Percentiles rank a stretch among this genome's conserved stretches.
Evolutionary conservation across 75 land plant species (phyloP).

Genomic region (Picea sitchensis): DNA sequence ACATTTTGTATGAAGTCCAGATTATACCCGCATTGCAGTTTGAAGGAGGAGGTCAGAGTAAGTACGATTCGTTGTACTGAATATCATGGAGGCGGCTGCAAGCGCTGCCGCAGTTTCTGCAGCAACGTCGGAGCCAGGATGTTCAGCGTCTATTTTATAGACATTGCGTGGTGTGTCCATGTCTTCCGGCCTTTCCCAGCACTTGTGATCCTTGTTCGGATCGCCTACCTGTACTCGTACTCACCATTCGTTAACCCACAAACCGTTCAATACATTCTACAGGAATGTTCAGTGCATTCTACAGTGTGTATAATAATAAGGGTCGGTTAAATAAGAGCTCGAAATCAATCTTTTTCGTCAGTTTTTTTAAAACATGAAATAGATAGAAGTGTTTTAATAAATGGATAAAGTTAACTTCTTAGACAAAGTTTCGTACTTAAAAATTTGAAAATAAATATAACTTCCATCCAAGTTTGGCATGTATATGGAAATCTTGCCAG

Average conservation of each 20-base stretch:
- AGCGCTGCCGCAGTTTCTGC: slow-evolving; percentile 81
- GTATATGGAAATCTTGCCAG: too few species aligned
- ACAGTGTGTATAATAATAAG: too few species aligned
- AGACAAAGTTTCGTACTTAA: too few species aligned
- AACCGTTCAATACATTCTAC: neutral
- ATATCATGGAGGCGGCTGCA: slow-evolving; percentile 78
- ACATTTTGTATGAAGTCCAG: too few species aligned
- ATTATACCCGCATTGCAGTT: slow-evolving; percentile 23
- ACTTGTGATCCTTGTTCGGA: slow-evolving; percentile 57
- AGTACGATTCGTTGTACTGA: slow-evolving; percentile 27
- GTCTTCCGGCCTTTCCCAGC: slow-evolving; percentile 90
- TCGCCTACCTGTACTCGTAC: slow-evolving; percentile 49
- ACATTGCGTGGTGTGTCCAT: slow-evolving; percentile 66
- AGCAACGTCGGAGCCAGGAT: slow-evolving; percentile 80
- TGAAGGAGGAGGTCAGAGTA: slow-evolving; percentile 34
- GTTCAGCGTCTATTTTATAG: slow-evolving; percentile 37
- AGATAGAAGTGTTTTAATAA: too few species aligned
- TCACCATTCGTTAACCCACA: too few species aligned
- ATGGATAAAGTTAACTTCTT: too few species aligned
- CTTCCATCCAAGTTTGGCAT: too few species aligned
- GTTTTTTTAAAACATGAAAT: too few species aligned
- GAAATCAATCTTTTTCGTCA: too few species aligned
- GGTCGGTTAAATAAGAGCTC: too few species aligned
- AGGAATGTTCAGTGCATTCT: neutral
- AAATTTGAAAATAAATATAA: too few species aligned